These are phyloP conservation scores for Hibiscus mutabilis DNA, from an alignment of 345 rosid genomes.

Conservation along the genomic window DNA sequence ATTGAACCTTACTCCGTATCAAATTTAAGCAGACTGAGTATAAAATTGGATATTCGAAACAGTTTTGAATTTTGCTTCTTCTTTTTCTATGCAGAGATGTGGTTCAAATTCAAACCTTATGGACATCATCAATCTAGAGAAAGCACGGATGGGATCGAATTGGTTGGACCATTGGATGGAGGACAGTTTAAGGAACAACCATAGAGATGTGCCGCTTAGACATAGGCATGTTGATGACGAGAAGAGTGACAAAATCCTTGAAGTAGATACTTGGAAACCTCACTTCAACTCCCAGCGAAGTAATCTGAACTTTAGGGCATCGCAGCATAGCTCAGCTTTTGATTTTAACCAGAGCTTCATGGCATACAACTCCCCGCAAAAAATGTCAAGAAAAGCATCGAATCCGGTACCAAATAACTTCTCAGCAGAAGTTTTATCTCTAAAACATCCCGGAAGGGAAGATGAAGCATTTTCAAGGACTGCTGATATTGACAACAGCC, in stretches of 20 bases:
- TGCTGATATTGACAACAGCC: constrained; percentile 51
- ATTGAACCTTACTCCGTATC: not conserved
- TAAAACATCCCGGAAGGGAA: constrained; percentile 22
- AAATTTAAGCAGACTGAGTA: not conserved
- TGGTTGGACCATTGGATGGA: constrained; percentile 88
- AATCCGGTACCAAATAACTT: constrained; percentile 29
- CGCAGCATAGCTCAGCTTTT: constrained; percentile 22
- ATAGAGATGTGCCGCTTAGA: constrained; percentile 19
- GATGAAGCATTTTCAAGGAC: constrained; percentile 31
- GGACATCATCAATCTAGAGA: constrained; percentile 29
- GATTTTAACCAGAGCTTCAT: constrained; percentile 38
- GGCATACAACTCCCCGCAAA: constrained; percentile 41
- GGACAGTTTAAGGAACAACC: constrained; percentile 40
- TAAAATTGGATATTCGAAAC: not conserved
- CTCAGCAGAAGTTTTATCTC: constrained; percentile 37
- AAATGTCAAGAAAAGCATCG: constrained; percentile 27
- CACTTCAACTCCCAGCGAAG: constrained; percentile 31
- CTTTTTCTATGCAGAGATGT: constrained; percentile 44
- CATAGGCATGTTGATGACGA: constrained; percentile 40
- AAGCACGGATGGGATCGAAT: constrained; percentile 37
- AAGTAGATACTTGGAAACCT: constrained; percentile 97
- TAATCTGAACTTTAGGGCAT: constrained; percentile 16
- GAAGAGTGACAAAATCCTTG: constrained; percentile 74
- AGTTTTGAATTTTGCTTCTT: constrained; percentile 2
- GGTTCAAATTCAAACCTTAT: constrained; percentile 41